Base-by-base conservation (phyloP, 2,329 filamentous ascomycete genomes). In the Monilinia fructicola region DNA sequence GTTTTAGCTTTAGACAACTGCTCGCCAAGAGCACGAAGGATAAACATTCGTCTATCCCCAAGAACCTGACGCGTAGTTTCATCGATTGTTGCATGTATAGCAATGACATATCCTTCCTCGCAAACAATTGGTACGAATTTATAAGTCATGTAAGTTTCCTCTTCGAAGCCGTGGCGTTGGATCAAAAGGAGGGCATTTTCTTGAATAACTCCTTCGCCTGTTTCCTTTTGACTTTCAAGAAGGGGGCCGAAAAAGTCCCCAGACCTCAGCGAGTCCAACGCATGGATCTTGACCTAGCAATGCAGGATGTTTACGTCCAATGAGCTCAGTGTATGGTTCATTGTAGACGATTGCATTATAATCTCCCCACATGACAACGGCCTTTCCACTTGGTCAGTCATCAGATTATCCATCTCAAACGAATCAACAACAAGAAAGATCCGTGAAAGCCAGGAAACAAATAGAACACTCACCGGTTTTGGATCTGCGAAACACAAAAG, bases 91-190 rank as follows among this genome's bases (percentile, higher is more conserved):
- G 31, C 40, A 76, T 92, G 93, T 0, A 93, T 77, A 1, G 90
- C 91, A 68, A 90, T 86, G 5, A 93, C 89, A 18, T 84, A 84
- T 2, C 90, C 89, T 59, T 92, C 88, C 26, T 83, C 82, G 9
- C 90, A 91, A 3, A 93, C 86, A 69, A 94, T 81, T 0, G 91
- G 91, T n/a, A 93, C 89, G 55, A 93, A 86, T 1, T 87, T 90
- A 90, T 90, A 94, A 52, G 89, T 91, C 75, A 93, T 93, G 74
- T 90, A 94, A 0, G 90, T 88, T 74, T 95, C 91, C 76, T 95
- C 90, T 0, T 54, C 46, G 16, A 63, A 63, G 2, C 35, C 46
- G 4, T 40, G 35, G 16, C 60, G 60, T 18, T 35, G 16, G 21
- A 63, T 3, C 11, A 54, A 11, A 63, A 63, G n/a, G 23, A 86